Conservation (phyloP, 2,329 filamentous ascomycete genomes). For the Alternaria angustiovoidea region DNA sequence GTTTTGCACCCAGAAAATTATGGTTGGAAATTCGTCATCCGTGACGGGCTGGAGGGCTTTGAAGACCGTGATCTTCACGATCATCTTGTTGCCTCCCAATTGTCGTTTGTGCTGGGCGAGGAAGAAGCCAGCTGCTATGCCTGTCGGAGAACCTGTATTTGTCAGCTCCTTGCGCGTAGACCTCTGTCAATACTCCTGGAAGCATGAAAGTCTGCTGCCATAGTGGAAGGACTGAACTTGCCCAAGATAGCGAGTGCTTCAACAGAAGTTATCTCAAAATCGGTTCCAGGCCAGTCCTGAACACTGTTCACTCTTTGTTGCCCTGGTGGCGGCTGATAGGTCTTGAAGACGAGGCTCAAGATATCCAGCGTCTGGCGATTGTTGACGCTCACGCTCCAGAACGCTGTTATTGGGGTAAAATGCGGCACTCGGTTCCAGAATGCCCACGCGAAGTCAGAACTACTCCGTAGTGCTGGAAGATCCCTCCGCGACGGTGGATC, state of each 20-base stretch:
- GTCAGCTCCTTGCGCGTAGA: background rate
- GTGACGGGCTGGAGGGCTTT: background rate
- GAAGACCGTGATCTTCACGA: conserved; percentile 3
- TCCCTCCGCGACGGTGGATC: background rate
- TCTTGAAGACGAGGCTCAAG: background rate
- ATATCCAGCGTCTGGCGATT: background rate
- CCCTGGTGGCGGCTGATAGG: background rate
- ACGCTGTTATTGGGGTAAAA: background rate
- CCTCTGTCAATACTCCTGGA: background rate
- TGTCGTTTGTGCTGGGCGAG: conserved; percentile 9
- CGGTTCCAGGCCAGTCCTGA: conserved; percentile 2
- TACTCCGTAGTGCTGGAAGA: conserved; percentile 1
- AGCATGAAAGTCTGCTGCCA: background rate
- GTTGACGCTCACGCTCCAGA: background rate
- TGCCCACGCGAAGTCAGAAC: conserved; percentile 8
- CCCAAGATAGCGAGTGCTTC: conserved; percentile 3
- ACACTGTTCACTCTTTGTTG: background rate
- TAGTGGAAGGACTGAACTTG: background rate
- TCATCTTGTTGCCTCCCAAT: conserved; percentile 1
- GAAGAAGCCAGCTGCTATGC: conserved; percentile 6
- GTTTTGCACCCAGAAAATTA: conserved; percentile 1
- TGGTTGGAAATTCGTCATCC: background rate
- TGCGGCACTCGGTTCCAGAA: conserved; percentile 11
- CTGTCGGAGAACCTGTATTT: conserved; percentile 2
- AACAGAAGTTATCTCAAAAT: background rate